Evolutionary conservation across 768 basidiomycete species (phyloP).

Genomic region (Kwoniella mangroviensis): DNA sequence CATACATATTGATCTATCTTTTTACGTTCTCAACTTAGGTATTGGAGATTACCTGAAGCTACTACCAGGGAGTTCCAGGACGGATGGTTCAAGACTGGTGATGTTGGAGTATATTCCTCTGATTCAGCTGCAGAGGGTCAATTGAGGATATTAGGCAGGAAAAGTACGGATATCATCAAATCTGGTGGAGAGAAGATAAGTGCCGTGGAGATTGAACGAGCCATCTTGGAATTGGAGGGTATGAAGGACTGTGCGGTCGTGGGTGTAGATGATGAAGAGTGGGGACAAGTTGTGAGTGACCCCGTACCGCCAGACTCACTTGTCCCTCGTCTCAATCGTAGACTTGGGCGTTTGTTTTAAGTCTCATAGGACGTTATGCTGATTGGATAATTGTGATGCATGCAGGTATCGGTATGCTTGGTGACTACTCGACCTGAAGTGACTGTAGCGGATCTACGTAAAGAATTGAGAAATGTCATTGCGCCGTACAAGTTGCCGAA

Average conservation of each 20-base stretch:
- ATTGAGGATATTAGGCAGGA: constrained; percentile 42
- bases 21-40: constrained; percentile 14
- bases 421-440: constrained; percentile 23
- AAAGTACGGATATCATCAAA: constrained; percentile 47
- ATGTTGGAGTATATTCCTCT: constrained; percentile 44
- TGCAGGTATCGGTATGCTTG: constrained; percentile 33
- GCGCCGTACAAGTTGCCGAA: constrained; percentile 36
- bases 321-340: constrained; percentile 2
- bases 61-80: constrained; percentile 50
- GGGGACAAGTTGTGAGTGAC: constrained; percentile 49
- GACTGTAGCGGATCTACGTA: constrained; percentile 24
- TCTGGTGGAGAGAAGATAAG: constrained; percentile 54
- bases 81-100: constrained; percentile 55
- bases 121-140: constrained; percentile 30
- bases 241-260: constrained; percentile 51
- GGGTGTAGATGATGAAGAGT: constrained; percentile 45
- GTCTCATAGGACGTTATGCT: neutral
- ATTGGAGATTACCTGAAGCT: constrained; percentile 39
- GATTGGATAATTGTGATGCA: neutral
- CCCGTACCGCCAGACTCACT: too few species aligned
- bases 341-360: neutral
- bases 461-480: constrained; percentile 27
- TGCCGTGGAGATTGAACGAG: constrained; percentile 50
- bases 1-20: too few species aligned
- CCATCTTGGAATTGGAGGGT: constrained; percentile 42